Evolutionary conservation across 108 stramenopile species (phyloP), one percentile per base, ranked within the genome.

Genomic region (Conticribra weissflogii): DNA sequence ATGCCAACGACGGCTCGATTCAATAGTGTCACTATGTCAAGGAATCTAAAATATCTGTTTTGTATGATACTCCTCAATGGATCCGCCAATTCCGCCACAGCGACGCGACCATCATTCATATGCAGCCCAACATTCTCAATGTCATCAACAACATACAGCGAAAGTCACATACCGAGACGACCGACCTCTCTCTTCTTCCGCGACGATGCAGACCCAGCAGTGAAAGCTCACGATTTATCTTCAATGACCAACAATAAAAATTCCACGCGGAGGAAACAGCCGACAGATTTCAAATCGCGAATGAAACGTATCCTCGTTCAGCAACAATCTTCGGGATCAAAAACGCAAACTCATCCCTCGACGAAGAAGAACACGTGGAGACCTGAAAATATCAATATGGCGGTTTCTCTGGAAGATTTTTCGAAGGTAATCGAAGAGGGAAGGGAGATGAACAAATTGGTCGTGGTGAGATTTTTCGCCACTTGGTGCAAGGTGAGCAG

Each of bases 401-500:
- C 83, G 0, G 34, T 51, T 19, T 77, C 85, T 5, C 66, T 89
- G 21, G 51, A 84, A 56, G 86, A 88, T 0, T 93, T 84, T 69
- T 82, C 86, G 32, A 59, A 60, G 12, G 81, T 88, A 0, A 83
- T 77, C 24, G 78, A 85, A 45, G 85, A 86, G 50, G 85, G 84
- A 27, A 57, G 65, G 45, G 54, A 47, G 22, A 34, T 28, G 9
- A 72, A 85, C 24, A 59, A 55, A 19, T 27, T 86, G 33, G 82
- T 89, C 28, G 88, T 85, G 12, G 88, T 86, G 33, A 66, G 85
- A 53, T 89, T 89, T 66, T 76, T 79, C 66, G 88, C 88, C 3
- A 76, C 85, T 14, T 89, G 83, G 83, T 89, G 87, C 59, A 88
- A 85, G 81, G 86, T 86, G 68, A 71, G 86, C 21, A 23, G 22